Percentiles rank a stretch among this genome's conserved stretches.
phyloP scores from a whole-genome alignment of 306 rosid genomes.

The Arachis stenosperma region DNA sequence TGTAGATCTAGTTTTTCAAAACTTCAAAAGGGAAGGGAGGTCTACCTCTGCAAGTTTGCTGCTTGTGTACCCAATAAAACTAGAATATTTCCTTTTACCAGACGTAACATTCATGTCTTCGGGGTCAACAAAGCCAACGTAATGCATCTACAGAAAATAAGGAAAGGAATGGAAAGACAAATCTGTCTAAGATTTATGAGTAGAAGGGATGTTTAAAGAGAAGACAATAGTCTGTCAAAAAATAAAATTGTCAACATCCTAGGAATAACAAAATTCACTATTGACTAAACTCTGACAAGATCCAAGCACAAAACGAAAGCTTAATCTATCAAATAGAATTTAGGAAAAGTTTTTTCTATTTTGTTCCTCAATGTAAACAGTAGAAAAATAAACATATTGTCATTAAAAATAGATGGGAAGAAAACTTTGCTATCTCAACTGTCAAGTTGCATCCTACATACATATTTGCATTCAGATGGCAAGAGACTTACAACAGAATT shows the following conservation, averaged over 20 bases:
- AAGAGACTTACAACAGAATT: constrained; percentile 81
- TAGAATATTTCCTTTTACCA: constrained; percentile 73
- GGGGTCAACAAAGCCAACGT: constrained; percentile 86
- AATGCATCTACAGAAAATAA: constrained; percentile 71
- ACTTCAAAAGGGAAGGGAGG: constrained; percentile 15
- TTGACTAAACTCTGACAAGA: constrained; percentile 3
- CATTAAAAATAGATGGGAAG: not conserved
- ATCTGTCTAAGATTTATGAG: constrained; percentile 31
- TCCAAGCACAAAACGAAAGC: constrained; percentile 7
- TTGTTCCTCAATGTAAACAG: not conserved
- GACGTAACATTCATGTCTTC: constrained; percentile 87
- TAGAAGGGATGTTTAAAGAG: not conserved
- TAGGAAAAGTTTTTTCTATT: not conserved
- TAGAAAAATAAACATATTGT: constrained; percentile 3
- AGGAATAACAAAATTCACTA: not conserved
- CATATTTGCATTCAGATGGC: constrained; percentile 14
- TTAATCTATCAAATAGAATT: constrained; percentile 22
- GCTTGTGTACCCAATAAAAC: constrained; percentile 77
- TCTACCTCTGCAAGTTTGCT: constrained; percentile 96
- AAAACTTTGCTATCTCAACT: not conserved
- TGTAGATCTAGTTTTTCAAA: not conserved
- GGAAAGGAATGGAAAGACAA: constrained; percentile 14
- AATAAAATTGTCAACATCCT: not conserved
- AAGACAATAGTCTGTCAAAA: not conserved
- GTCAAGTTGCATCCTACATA: not conserved